Evolutionary conservation across 768 basidiomycete genomes (phyloP), one percentile per base, ranked within the genome.

Genomic region (Suillus sp.): DNA sequence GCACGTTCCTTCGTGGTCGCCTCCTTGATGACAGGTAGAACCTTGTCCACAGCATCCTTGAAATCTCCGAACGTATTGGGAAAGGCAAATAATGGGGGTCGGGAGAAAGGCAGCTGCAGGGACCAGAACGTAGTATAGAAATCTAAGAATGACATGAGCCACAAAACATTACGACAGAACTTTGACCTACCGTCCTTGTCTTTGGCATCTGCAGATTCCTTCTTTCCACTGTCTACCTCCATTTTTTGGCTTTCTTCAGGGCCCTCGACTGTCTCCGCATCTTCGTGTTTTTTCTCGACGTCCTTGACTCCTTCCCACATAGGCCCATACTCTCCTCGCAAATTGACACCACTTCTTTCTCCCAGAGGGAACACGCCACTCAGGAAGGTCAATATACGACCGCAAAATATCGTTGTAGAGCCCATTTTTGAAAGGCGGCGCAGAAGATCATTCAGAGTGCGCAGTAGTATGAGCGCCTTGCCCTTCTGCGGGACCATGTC

Each of bases 111-210:
- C 4, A 89, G 79, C 70, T 97, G 95, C 9, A 96, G 79, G 0
- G 90, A 90, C 95, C 95, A 96, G 78, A 96, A 96, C 0, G 86
- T 91, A 63, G 87, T 84, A 77, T 94, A 95, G 71, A 95, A 91
- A 30, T 91, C 92, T 88, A 67, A 51, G 61, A 40, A 59, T 35
- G 62, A 50, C 48, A 53, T 71, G 59, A 62, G 62, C 38, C 7
- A 10, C n/a, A 11, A 38, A 25, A 37, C 27, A 56, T 16, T 3
- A 27, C 48, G n/a, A 40, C 42, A 57, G 57, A 60, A 42, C 32
- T 11, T 60, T 47, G 25, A n/a, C 76, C 55, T 69, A 86, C 91
- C 88, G 72, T 85, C 86, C 77, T 87, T 90, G 61, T 86, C 80
- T 27, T 68, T 71, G 16, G 68, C 32, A 32, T 73, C 72, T 30